Evolutionary conservation across 106 monocot species (phyloP).

Genomic region (Acorus gramineus): DNA sequence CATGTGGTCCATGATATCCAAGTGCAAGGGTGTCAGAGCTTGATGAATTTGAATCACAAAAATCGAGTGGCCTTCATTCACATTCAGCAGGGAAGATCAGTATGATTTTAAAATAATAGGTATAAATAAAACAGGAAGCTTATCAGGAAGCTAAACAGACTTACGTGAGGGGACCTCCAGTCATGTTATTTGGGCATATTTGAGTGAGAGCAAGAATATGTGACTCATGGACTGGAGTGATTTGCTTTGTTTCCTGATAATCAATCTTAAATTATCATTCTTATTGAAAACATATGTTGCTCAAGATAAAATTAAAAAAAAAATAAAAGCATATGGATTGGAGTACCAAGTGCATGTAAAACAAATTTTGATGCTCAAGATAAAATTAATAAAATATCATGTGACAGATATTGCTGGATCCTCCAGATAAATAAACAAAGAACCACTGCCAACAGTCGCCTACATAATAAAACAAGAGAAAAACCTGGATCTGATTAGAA

Average conservation of each 20-base stretch:
- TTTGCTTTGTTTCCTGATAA: slow-evolving; percentile 45
- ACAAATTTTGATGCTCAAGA: no score
- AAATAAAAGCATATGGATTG: neutral
- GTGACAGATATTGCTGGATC: no score
- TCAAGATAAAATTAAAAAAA: neutral
- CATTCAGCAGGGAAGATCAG: no score
- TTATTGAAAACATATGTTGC: neutral
- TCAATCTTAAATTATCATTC: slow-evolving; percentile 36
- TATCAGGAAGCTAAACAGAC: slow-evolving; percentile 4
- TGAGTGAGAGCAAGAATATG: slow-evolving; percentile 72
- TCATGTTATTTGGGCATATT: slow-evolving; percentile 66
- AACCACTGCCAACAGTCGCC: neutral
- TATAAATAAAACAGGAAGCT: neutral
- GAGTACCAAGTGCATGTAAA: no score
- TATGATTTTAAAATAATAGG: neutral
- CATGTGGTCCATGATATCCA: slow-evolving; percentile 54
- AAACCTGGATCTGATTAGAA: slow-evolving; percentile 47
- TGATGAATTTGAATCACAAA: slow-evolving; percentile 57
- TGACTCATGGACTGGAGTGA: slow-evolving; percentile 55
- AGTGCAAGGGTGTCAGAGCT: slow-evolving; percentile 30
- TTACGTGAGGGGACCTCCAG: slow-evolving; percentile 54
- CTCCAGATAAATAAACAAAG: neutral
- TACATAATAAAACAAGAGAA: slow-evolving; percentile 1
- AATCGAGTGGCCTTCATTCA: slow-evolving; percentile 65
- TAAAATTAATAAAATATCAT: no score